A percentile compares a stretch with the other conserved stretches of the same genome.
These are phyloP conservation scores for Candida wancherniae DNA, from an alignment of 805 yeast species.

Conservation along the genomic window DNA sequence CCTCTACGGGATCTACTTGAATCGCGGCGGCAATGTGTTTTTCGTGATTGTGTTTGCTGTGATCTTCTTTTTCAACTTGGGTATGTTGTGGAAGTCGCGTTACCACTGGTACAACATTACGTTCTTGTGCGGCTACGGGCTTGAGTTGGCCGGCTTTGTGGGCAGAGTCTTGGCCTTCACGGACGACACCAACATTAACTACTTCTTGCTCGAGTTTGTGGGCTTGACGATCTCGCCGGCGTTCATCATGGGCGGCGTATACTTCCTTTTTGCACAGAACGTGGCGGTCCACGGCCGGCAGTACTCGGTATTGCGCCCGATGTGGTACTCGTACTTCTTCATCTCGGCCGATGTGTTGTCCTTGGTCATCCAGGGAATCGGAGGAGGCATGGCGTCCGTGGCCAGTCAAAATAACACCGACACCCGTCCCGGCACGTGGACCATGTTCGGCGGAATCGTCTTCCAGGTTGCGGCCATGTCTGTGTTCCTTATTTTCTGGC, in stretches of 20 bases:
- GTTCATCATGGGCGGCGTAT: conserved; percentile 41
- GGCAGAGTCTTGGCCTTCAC: conserved; percentile 31
- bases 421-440: conserved; percentile 31
- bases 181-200: conserved; percentile 20
- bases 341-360: conserved; percentile 35
- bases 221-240: conserved; percentile 38
- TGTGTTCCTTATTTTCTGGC: conserved; percentile 31
- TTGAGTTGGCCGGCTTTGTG: conserved; percentile 35
- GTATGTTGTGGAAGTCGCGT: conserved; percentile 29
- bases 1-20: conserved; percentile 22
- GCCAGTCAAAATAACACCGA: conserved; percentile 23
- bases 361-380: conserved; percentile 34
- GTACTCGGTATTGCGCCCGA: conserved; percentile 34
- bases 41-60: conserved; percentile 26
- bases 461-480: conserved; percentile 38
- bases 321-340: conserved; percentile 41
- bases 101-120: conserved; percentile 39
- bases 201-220: conserved; percentile 30
- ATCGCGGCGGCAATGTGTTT: conserved; percentile 29
- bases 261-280: conserved; percentile 36
- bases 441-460: conserved; percentile 35
- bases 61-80: conserved; percentile 21
- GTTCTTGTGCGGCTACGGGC: conserved; percentile 31
- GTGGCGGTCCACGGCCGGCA: conserved; percentile 36
- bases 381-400: conserved; percentile 33